Evolutionary conservation across 305 asterid genomes (phyloP), one percentile per base, ranked within the genome.

Genomic region (Euphrasia arctica): DNA sequence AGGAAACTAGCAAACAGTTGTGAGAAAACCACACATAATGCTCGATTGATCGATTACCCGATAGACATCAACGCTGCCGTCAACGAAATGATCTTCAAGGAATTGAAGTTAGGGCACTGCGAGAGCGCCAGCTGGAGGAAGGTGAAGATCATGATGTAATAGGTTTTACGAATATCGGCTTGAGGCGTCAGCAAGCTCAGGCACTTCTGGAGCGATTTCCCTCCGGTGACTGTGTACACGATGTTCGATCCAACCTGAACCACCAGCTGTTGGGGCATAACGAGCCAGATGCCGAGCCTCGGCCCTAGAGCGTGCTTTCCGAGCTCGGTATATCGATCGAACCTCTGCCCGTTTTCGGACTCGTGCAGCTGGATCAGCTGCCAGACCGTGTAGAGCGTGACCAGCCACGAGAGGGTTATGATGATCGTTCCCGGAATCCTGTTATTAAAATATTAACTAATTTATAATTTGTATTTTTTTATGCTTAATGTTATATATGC

Each of bases 201-300:
- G 36, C 72, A 28, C 49, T 75, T 78, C 18, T 75, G 54, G 15
- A 81, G 76, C 1, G 83, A 81, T 58, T 75, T 73, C 2, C 83
- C 86, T 27, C 86, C 86, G 13, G 82, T 81, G n/a, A 81, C 83
- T 73, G 71, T 81, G 74, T 81, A 81, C 4, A 81, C 73, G 11
- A 81, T 76, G 77, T 81, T 60, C 4, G 76, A 73, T 0, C 80
- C 86, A 8, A 81, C 70, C 52, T 78, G 83, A 4, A 78, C 86
- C 2, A 74, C 60, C 3, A 76, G 2, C 27, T 81, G 83, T 9
- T 74, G 82, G 11, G 83, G 83, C 78, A 81, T 62, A 0, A 81
- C 79, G 0, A 68, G 27, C 80, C 80, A 81, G 34, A 22, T 54
- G 6, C 83, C 82, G 1, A 63, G 39, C 10, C 55, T 71, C 28